Evolutionary conservation across 805 yeast genomes (phyloP).

Genomic region (Candida sphagnicola): DNA sequence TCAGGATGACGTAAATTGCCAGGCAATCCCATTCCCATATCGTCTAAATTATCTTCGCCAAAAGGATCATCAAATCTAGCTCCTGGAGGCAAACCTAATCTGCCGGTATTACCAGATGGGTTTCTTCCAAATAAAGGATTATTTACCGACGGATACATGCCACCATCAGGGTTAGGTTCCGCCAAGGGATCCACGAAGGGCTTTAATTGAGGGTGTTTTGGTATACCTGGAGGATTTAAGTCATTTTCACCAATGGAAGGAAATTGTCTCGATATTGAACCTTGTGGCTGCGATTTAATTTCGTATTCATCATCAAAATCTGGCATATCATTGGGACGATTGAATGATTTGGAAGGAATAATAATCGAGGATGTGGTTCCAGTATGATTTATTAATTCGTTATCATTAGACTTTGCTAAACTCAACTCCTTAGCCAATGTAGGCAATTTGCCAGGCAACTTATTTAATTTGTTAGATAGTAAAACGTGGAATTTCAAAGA

Average conservation of each 20-base stretch:
- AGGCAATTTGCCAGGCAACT: neutral
- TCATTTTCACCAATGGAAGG: conserved; percentile 49
- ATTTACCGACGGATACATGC: conserved; percentile 50
- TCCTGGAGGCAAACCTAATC: conserved; percentile 41
- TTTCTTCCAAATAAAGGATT: conserved; percentile 48
- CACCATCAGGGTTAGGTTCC: conserved; percentile 31
- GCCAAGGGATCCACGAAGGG: conserved; percentile 43
- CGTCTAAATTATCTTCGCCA: conserved; percentile 40
- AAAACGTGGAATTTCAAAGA: neutral
- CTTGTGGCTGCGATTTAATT: conserved; percentile 11
- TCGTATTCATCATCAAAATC: conserved; percentile 54
- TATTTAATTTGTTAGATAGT: neutral
- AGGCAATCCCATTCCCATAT: conserved; percentile 45
- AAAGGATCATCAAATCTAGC: conserved; percentile 52
- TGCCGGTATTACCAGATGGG: conserved; percentile 19
- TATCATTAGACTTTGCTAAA: too few species aligned
- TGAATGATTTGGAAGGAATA: too few species aligned
- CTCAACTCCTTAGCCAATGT: too few species aligned
- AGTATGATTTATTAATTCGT: too few species aligned
- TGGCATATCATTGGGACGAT: conserved; percentile 40
- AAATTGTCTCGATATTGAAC: conserved; percentile 2
- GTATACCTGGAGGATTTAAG: conserved; percentile 43
- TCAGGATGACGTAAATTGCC: conserved; percentile 27
- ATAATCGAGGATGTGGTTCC: conserved; percentile 5
- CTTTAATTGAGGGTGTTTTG: conserved; percentile 37